Evolutionary conservation across 2,329 filamentous ascomycete genomes (phyloP).

Genomic region (Sporothrix protearum): DNA sequence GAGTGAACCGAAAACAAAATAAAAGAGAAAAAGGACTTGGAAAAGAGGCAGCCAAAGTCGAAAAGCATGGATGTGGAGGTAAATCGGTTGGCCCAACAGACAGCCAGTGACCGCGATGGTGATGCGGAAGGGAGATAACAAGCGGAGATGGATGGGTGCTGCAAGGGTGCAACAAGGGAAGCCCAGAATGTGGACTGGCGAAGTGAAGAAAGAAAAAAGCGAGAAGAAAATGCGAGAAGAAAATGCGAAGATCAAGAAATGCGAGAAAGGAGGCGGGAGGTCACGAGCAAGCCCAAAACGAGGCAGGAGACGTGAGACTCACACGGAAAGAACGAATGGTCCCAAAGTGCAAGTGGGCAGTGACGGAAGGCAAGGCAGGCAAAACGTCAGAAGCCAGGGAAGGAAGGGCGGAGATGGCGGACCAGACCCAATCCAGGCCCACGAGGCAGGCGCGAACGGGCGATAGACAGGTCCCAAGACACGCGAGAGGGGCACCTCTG

Average conservation of each 20-base stretch:
- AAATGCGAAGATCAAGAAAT: not conserved
- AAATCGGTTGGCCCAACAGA: not conserved
- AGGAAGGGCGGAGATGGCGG: not conserved
- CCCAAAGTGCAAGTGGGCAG: constrained; percentile 1
- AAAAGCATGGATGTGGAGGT: not conserved
- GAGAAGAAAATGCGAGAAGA: not conserved
- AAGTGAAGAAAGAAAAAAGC: not conserved
- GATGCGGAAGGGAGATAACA: not conserved
- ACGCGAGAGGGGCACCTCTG: constrained; percentile 17
- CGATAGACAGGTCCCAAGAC: not conserved
- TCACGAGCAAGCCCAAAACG: not conserved
- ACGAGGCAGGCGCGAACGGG: not conserved
- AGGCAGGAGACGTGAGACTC: not conserved
- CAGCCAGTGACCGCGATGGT: constrained; percentile 15
- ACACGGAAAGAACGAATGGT: constrained; percentile 4
- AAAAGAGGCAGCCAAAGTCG: constrained; percentile 12
- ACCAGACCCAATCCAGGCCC: not conserved
- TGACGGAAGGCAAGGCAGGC: constrained; percentile 7
- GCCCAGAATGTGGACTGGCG: not conserved
- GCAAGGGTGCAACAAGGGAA: not conserved
- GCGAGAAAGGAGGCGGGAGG: not conserved
- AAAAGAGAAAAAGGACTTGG: not conserved
- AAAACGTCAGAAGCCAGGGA: not conserved
- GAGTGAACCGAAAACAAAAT: not conserved
- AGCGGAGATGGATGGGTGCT: not conserved